Base-by-base conservation (phyloP, 164 flowering plant genomes). In the Umbilicus rupestris region DNA sequence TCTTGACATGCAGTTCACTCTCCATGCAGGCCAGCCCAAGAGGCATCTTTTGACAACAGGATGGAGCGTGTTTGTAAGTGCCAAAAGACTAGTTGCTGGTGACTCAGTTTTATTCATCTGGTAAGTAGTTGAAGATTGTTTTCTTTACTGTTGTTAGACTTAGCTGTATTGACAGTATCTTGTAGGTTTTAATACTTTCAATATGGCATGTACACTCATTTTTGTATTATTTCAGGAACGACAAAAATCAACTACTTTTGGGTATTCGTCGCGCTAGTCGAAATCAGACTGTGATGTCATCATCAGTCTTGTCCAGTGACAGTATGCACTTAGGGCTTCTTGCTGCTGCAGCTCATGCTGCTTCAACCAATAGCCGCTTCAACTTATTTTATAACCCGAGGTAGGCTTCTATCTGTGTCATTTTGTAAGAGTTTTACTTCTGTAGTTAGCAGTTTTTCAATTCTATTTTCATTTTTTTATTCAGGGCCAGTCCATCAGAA, bases 41-140 rank as follows among this genome's bases (percentile, higher is more conserved):
- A 78, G 98, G 7, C 99, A 94, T 77, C 78, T 94, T 77, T 92
- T 94, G 20, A 94, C 99, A 22, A 94, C 97, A 2, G 99, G 99
- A 24, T 94, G 99, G 99, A 91, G 99, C 80, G 77, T 91, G 37
- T 94, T 94, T 81, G 96, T 94, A 19, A 84, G 96, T 78, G 91
- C 89, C 47, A 94, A 94, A 82, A 82, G 92, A 76, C 89, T 94
- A 62, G 80, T 87, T 79, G 97, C 97, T 20, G 99, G 99, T 45
- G 99, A 94, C 62, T 88, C 99, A 19, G 99, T 94, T 58, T 74
- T 94, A 49, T 94, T 94, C 77, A 89, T 94, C 22, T 86, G 99
- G 99, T 94, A 81, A 35, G 47, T 29, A 26, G 28, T 44, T 41
- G 12, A 11, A 5, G 17, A 35, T 3, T 24, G 17, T 26, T 29